Percentiles rank a stretch among this genome's conserved stretches.
Conservation (phyloP, 2,329 filamentous ascomycete species). For the Arthrobotrys entomopaga region DNA sequence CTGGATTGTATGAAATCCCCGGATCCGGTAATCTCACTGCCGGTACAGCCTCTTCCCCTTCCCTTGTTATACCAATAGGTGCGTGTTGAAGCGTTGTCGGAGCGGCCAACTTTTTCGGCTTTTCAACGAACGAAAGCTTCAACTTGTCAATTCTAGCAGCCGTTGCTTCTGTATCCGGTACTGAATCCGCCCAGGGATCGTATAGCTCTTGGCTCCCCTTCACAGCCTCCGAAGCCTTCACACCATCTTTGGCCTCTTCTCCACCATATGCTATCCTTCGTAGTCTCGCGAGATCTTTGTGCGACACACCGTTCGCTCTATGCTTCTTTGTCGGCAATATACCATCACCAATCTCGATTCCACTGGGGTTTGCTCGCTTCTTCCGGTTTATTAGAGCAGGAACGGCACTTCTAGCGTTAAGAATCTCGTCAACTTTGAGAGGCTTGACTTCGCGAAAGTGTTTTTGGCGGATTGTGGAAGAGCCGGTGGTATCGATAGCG, state of each 20-base stretch:
- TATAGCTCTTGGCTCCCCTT: constrained; percentile 71
- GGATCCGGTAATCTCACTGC: constrained; percentile 81
- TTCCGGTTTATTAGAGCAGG: constrained; percentile 83
- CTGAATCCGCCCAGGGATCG: constrained; percentile 79
- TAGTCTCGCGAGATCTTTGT: constrained; percentile 83
- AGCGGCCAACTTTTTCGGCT: constrained; percentile 73
- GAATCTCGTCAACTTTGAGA: constrained; percentile 90
- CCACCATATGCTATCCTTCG: constrained; percentile 81
- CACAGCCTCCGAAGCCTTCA: constrained; percentile 63
- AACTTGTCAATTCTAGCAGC: constrained; percentile 64
- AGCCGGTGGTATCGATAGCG: constrained; percentile 79
- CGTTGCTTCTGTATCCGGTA: constrained; percentile 59
- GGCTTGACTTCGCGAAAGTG: constrained; percentile 77
- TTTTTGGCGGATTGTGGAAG: constrained; percentile 72
- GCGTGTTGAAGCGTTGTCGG: constrained; percentile 79
- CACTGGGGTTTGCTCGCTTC: constrained; percentile 67
- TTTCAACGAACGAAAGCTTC: constrained; percentile 71
- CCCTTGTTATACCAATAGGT: constrained; percentile 83
- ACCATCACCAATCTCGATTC: constrained; percentile 67
- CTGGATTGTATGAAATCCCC: constrained; percentile 91
- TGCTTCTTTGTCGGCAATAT: constrained; percentile 78
- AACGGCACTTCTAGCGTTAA: constrained; percentile 82
- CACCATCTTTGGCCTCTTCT: constrained; percentile 63
- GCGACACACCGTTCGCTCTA: constrained; percentile 80
- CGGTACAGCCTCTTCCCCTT: constrained; percentile 76